Evolutionary conservation across 2,329 filamentous ascomycete genomes (phyloP).

Genomic region (Colletotrichum sp.): DNA sequence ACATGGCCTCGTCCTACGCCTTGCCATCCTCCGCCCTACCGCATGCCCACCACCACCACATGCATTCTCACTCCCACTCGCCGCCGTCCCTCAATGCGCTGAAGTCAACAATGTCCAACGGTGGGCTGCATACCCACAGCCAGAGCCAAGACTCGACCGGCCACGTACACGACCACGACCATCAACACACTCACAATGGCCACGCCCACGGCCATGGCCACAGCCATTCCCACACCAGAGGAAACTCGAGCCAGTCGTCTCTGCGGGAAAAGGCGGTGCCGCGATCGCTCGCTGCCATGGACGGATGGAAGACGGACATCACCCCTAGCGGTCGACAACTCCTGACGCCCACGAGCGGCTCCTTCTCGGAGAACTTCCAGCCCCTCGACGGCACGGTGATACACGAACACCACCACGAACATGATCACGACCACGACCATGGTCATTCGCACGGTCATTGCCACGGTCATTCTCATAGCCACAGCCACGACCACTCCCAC

Average conservation of each 20-base stretch:
- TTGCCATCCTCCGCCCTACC: constrained; percentile 57
- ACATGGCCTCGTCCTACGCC: constrained; percentile 58
- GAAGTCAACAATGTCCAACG: constrained; percentile 32
- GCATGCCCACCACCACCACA: constrained; percentile 49
- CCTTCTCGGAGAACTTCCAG: constrained; percentile 17
- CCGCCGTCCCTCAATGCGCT: constrained; percentile 45
- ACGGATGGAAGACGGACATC: constrained; percentile 46
- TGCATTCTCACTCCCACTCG: constrained; percentile 44
- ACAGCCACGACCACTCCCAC: constrained; percentile 30
- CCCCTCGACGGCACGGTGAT: constrained; percentile 15
- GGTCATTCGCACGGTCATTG: constrained; percentile 30
- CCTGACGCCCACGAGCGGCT: constrained; percentile 32
- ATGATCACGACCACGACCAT: constrained; percentile 30
- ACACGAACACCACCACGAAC: constrained; percentile 25
- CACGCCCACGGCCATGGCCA: constrained; percentile 33
- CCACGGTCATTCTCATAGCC: constrained; percentile 27
- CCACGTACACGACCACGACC: constrained; percentile 30
- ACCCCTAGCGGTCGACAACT: constrained; percentile 46
- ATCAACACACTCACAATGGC: constrained; percentile 22
- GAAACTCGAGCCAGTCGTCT: constrained; percentile 8
- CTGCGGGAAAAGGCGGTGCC: constrained; percentile 36
- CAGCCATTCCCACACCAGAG: constrained; percentile 28
- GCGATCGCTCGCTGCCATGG: constrained; percentile 35
- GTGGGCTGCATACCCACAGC: constrained; percentile 29
- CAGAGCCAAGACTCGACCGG: constrained; percentile 26